Base-by-base conservation (phyloP, 2,329 filamentous ascomycete species). In the Zymoseptoria pseudotritici region DNA sequence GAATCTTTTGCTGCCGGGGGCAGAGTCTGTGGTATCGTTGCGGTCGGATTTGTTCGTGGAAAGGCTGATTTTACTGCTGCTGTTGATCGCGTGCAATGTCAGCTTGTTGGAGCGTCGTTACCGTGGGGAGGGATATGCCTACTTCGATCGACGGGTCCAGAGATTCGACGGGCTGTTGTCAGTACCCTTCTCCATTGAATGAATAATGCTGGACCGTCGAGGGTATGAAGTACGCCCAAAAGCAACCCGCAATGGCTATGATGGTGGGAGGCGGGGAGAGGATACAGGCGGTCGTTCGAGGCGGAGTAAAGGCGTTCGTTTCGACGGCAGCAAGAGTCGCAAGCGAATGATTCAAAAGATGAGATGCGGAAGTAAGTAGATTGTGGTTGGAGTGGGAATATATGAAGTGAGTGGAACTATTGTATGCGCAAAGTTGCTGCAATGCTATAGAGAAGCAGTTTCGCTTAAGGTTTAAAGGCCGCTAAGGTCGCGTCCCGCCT, bases 21-120 rank as follows among this genome's bases (percentile, higher is more conserved):
- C 80, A 65, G 81, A 80, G 67, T 82, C 85, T 78, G 81, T 70
- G 69, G 73, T 75, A 69, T 81, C 78, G 65, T 70, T 71, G 61
- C 67, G 78, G 69, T 82, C 79, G 68, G 80, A 77, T 72, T 84
- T 83, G 72, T 85, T 80, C 74, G 89, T 95, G 69, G 91, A 87
- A 65, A 97, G 83, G 68, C 91, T 96, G 77, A 97, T 88, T 81
- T 96, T 97, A 83, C 85, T 90, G 77, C 85, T 84, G 81, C 88
- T 94, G 72, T 63, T 66, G 64, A 53, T 67, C 68, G 68, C 62
- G 59, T 66, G 66, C 66, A 64, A 60, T 58, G 58, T 71, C 59
- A 69, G 65, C 58, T 53, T 54, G 36, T 46, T 9, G 50, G n/a
- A 31, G 26, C 36, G 71, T 58, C 58, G 36, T 52, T 22, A 10